Conservation (phyloP, 2,329 filamentous ascomycete species). For the Cladosporium oxysporum region DNA sequence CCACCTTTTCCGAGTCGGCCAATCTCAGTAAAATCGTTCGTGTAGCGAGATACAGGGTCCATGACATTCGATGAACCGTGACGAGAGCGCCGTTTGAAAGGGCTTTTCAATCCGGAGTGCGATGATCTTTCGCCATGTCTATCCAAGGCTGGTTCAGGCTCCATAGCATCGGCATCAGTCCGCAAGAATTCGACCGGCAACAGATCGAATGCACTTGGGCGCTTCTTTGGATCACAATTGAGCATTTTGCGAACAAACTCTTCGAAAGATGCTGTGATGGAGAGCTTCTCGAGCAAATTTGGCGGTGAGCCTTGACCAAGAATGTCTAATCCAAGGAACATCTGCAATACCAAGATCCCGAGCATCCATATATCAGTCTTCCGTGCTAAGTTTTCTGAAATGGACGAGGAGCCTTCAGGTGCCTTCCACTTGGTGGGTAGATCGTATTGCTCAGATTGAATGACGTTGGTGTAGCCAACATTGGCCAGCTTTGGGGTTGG, state of each 20-base stretch:
- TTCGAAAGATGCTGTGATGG: conserved; percentile 72
- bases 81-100: conserved; percentile 32
- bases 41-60: conserved; percentile 67
- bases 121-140: conserved; percentile 12
- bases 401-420: conserved; percentile 22
- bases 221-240: conserved; percentile 77
- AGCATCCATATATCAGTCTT: conserved; percentile 97
- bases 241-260: conserved; percentile 85
- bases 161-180: conserved; percentile 44
- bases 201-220: conserved; percentile 77
- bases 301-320: conserved; percentile 77
- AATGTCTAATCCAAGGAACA: conserved; percentile 84
- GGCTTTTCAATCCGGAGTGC: conserved; percentile 29
- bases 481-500: conserved; percentile 65
- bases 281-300: conserved; percentile 68
- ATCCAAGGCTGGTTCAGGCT: not conserved
- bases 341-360: conserved; percentile 86
- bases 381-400: conserved; percentile 46
- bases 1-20: conserved; percentile 88
- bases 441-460: conserved; percentile 15
- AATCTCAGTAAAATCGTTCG: conserved; percentile 86
- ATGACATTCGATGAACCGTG: conserved; percentile 35
- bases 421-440: conserved; percentile 29
- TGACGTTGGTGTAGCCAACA: conserved; percentile 57
- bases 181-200: conserved; percentile 60